Conservation (phyloP, 2,329 filamentous ascomycete species). For the Aspergillus oerlinghausenensis region DNA sequence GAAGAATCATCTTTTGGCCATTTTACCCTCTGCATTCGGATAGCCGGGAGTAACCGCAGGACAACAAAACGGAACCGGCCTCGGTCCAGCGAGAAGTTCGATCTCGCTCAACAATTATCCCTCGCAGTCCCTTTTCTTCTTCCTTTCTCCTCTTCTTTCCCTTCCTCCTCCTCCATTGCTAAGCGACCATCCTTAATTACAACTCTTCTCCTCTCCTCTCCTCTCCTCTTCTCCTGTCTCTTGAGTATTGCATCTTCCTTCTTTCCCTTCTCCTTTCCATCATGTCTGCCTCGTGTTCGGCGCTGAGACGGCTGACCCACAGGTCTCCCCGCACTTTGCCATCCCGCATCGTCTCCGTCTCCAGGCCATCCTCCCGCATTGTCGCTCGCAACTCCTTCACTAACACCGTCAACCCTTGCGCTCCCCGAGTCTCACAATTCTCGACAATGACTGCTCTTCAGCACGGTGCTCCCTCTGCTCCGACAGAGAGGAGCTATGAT, state of each 20-base stretch:
- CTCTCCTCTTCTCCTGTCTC: conserved; percentile 8
- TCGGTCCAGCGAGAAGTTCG: conserved; percentile 2
- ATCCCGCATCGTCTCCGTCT: conserved; percentile 42
- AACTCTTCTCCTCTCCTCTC: conserved; percentile 7
- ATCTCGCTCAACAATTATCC: conserved; percentile 1
- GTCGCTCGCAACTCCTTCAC: conserved; percentile 12
- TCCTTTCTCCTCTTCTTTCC: neutral
- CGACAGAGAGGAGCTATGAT: conserved; percentile 62
- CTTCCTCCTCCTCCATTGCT: conserved; percentile 3
- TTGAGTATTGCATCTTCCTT: conserved; percentile 15
- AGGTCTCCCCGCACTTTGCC: conserved; percentile 42
- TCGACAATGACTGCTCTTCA: conserved; percentile 42
- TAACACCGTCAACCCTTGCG: conserved; percentile 9
- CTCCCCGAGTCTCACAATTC: conserved; percentile 31
- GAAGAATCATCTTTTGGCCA: neutral
- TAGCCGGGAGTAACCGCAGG: conserved; percentile 3
- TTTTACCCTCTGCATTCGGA: neutral
- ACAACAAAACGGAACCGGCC: neutral
- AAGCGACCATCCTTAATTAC: conserved; percentile 22
- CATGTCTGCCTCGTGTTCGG: conserved; percentile 40
- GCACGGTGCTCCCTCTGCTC: conserved; percentile 33
- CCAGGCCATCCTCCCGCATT: conserved; percentile 23
- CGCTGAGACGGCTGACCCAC: conserved; percentile 40
- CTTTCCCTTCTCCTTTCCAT: conserved; percentile 11
- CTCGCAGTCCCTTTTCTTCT: neutral